Conservation (phyloP, 805 yeast species). For the Spathaspora arborariae region DNA sequence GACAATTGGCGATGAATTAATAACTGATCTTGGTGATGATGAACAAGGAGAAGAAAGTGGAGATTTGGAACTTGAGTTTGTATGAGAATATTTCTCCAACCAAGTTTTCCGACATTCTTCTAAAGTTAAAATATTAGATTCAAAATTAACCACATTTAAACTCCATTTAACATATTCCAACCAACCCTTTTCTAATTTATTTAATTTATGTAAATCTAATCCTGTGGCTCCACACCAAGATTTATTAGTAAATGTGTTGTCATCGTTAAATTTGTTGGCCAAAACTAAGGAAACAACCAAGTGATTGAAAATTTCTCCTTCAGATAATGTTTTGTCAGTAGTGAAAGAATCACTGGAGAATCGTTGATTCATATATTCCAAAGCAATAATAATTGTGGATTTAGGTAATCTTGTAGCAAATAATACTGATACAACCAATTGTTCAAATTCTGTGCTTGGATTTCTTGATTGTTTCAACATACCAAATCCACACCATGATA, state of each 20-base stretch:
- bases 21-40: background rate
- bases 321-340: slow-evolving; percentile 8
- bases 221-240: slow-evolving; percentile 98
- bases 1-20: background rate
- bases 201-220: slow-evolving; percentile 55
- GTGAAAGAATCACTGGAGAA: slow-evolving; percentile 22
- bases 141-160: slow-evolving; percentile 40
- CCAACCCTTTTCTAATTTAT: slow-evolving; percentile 70
- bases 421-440: slow-evolving; percentile 62
- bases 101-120: slow-evolving; percentile 45
- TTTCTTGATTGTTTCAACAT: slow-evolving; percentile 50
- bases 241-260: slow-evolving; percentile 90
- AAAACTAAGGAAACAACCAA: slow-evolving; percentile 69
- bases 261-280: slow-evolving; percentile 94
- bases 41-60: background rate
- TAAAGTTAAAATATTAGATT: slow-evolving; percentile 34
- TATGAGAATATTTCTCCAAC: slow-evolving; percentile 26
- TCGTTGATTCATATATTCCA: slow-evolving; percentile 73
- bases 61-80: background rate
- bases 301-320: slow-evolving; percentile 46
- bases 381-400: slow-evolving; percentile 72
- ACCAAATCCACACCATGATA: slow-evolving; percentile 70
- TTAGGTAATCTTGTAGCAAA: slow-evolving; percentile 86
- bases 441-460: slow-evolving; percentile 51
- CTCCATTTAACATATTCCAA: slow-evolving; percentile 57